Base-by-base conservation (phyloP, 176 grass and related monocot species). In the Juncus inflexus region DNA sequence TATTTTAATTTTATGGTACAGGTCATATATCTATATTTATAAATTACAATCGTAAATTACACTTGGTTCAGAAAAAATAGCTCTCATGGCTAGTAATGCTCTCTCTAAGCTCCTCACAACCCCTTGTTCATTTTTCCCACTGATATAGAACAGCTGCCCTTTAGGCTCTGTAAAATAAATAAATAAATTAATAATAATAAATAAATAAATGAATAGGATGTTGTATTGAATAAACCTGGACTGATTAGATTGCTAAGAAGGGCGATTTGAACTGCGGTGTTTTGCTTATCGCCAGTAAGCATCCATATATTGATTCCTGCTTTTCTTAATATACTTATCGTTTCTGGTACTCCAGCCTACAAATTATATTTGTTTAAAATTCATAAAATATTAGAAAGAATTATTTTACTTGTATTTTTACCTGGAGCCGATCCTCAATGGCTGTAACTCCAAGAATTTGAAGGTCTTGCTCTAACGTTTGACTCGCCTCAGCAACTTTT, bases 271-370 rank as follows among this genome's bases (percentile, higher is more conserved):
- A 96, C 87, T 3, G 91, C 91, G 66, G 91, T 96, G 58, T 76
- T 81, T 78, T 96, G 84, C 67, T 90, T 96, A 78, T 96, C 91
- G 10, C 91, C 91, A 12, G 91, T 96, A 67, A 96, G 56, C 91
- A 96, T 96, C 91, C 91, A 96, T 16, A 96, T 80, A 78, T 85
- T 96, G 66, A 96, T 96, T 81, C 91, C 91, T 50, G 91, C 87
- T 71, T 81, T 83, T 62, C 82, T 85, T n/a, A 96, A 72, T 76
- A 81, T 74, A 70, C 84, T 84, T 73, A 96, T 88, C 16, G 91
- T 96, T 90, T 96, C 87, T 50, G 91, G 91, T 35, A 96, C 87
- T 75, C 91, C 91, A 78, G 83, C 87, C 91, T 96, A 70, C 56
- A 47, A 47, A 47, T 47, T 67, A 61, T 0, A 61, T 61, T 61